Conservation (phyloP, 495 filamentous ascomycete species). For the Tuber indicum region DNA sequence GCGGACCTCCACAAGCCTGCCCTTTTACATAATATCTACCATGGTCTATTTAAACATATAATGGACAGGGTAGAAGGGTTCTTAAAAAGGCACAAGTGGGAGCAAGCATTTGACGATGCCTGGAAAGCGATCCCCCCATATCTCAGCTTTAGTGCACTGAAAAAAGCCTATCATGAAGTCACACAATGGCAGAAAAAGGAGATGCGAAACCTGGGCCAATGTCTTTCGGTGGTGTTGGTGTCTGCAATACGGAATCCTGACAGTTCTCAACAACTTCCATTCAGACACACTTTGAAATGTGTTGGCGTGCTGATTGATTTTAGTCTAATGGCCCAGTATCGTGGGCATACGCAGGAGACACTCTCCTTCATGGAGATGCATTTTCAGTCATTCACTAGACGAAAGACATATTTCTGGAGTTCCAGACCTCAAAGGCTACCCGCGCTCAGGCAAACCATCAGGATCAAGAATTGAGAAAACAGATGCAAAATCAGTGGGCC, state of each 20-base stretch:
- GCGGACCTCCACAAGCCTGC: too few relatives aligned
- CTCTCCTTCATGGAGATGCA: constrained; percentile 13
- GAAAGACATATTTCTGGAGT: constrained; percentile 14
- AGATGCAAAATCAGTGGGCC: too few relatives aligned
- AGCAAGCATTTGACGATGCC: constrained; percentile 5
- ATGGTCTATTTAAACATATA: too few relatives aligned
- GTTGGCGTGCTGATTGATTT: constrained; percentile 11
- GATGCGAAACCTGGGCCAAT: not conserved
- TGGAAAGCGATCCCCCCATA: constrained; percentile 4
- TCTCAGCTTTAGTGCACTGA: not conserved
- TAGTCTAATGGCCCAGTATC: constrained; percentile 17
- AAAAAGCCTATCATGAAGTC: too few relatives aligned
- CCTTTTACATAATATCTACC: too few relatives aligned
- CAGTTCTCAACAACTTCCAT: not conserved
- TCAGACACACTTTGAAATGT: not conserved
- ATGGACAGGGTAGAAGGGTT: too few relatives aligned
- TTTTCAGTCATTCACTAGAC: constrained; percentile 12
- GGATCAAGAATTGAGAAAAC: too few relatives aligned
- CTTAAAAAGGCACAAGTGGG: not conserved
- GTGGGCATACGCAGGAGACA: constrained; percentile 11
- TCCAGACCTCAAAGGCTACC: not conserved
- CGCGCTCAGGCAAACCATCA: too few relatives aligned
- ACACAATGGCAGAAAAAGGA: too few relatives aligned
- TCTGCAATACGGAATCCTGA: not conserved
- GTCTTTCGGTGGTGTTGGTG: not conserved